These are phyloP conservation scores for Immersiporthe knoxdaviesiana DNA, from an alignment of 2,329 filamentous ascomycete genomes.

Conservation along the genomic window DNA sequence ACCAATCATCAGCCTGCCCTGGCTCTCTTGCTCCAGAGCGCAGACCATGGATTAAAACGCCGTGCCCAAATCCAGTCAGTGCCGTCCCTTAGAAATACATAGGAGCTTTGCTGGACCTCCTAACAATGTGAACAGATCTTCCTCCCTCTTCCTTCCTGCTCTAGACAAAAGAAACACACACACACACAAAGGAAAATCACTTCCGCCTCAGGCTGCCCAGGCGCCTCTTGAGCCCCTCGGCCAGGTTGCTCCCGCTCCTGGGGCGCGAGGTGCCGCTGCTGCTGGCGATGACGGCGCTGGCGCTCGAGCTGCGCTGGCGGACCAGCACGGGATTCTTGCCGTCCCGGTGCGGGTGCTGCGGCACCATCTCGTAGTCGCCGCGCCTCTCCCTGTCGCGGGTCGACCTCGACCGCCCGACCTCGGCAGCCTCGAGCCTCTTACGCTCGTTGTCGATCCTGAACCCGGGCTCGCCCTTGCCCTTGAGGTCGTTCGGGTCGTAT, in stretches of 20 bases:
- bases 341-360: constrained; percentile 33
- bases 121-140: neutral
- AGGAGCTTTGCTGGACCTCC: neutral
- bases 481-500: constrained; percentile 77
- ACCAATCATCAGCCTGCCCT: neutral
- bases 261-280: constrained; percentile 39
- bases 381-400: constrained; percentile 38
- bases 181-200: neutral
- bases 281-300: constrained; percentile 33
- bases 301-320: constrained; percentile 51
- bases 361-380: constrained; percentile 55
- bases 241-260: constrained; percentile 46
- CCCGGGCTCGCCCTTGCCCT: constrained; percentile 80
- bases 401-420: constrained; percentile 33
- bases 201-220: constrained; percentile 56
- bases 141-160: neutral
- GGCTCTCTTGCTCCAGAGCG: neutral
- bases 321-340: constrained; percentile 33
- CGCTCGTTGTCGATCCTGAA: constrained; percentile 71
- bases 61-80: neutral
- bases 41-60: neutral
- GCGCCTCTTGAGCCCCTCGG: constrained; percentile 56
- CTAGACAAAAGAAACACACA: neutral
- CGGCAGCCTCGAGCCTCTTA: constrained; percentile 57
- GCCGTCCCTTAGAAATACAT: neutral